Percentiles rank a stretch among this genome's conserved stretches.
phyloP scores from a whole-genome alignment of 257 asterid genomes.

The Solanum arcanum region DNA sequence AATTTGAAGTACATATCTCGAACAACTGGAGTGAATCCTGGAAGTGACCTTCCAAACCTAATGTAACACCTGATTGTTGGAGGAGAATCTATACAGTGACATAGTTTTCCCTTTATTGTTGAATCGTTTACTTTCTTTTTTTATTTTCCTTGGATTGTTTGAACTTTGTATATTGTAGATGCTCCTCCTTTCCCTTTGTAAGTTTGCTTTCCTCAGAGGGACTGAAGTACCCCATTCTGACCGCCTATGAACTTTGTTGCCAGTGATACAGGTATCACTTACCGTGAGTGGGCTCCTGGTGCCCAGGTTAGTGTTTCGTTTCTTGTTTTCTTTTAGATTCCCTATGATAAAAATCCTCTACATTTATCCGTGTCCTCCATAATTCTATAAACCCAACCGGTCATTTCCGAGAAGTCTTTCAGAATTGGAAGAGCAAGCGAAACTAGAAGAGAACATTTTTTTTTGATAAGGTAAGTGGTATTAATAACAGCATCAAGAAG shows the following conservation, averaged over 20 bases:
- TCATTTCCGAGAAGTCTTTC: no score
- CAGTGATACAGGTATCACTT: constrained; percentile 94
- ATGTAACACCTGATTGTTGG: not conserved
- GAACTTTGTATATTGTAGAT: not conserved
- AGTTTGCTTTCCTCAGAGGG: not conserved
- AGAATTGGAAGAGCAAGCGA: no score
- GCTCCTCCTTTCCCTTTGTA: not conserved
- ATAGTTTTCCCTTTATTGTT: not conserved
- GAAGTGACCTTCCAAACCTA: not conserved
- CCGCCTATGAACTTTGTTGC: constrained; percentile 15
- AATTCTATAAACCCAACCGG: no score
- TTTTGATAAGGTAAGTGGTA: not conserved
- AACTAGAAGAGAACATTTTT: no score
- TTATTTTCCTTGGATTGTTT: not conserved
- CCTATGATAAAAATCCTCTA: not conserved
- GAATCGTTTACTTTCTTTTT: not conserved
- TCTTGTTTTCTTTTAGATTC: not conserved
- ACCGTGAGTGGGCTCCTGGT: constrained; percentile 99
- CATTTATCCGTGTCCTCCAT: not conserved
- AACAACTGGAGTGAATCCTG: not conserved
- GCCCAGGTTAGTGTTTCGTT: constrained; percentile 67
- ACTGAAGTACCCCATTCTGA: constrained; percentile 5
- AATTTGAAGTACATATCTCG: not conserved
- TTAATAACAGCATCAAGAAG: not conserved
- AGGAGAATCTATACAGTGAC: not conserved